Evolutionary conservation across 192 early-diverging fungal species (phyloP), one percentile per base, ranked within the genome.

Genomic region (Coemansia asiatica): DNA sequence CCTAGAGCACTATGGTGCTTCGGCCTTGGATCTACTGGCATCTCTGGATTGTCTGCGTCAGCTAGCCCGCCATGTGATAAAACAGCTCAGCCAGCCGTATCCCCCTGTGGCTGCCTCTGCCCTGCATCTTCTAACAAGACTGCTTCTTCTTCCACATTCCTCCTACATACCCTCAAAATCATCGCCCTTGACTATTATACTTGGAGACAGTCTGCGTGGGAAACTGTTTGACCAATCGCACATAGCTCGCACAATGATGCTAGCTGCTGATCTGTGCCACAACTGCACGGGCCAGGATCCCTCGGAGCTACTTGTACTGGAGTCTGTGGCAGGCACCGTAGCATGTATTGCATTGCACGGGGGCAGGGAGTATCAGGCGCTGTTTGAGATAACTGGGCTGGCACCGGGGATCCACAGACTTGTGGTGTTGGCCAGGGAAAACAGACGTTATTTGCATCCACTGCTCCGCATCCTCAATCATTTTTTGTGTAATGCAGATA

Each of bases 141-240:
- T 81, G 2, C 69, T 81, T 16, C 56, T 80, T 12, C 61, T 56
- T 19, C 60, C 64, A 9, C 60, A 35, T 0, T 47, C 57, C 19
- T 16, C 22, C 16, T 15, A 26, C 6, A 19, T 35, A 6, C 21
- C 38, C n/a, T n/a, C 19, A 51, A 47, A 8, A 26, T 36, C 54
- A 13, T 26, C 64, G 23, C 51, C 72, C 2, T 57, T 80, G 40
- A 36, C 31, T n/a, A n/a, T n/a, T 6, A 47, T 51, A 9, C 59
- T 80, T 6, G 65, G 72, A 15, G 46, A 53, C 2, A 59, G 54
- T 31, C 68, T 73, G 23, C 44, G 65, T n/a, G 59, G 64, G 6
- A 80, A 80, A 21, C 78, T 80, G 1, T 80, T 80, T 60, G 78
- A 80, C 40, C 54, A 40, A 1, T 13, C 51, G 6, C 78, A 80